phyloP scores from a whole-genome alignment of 106 monocot species.

The Dioscorea alata region DNA sequence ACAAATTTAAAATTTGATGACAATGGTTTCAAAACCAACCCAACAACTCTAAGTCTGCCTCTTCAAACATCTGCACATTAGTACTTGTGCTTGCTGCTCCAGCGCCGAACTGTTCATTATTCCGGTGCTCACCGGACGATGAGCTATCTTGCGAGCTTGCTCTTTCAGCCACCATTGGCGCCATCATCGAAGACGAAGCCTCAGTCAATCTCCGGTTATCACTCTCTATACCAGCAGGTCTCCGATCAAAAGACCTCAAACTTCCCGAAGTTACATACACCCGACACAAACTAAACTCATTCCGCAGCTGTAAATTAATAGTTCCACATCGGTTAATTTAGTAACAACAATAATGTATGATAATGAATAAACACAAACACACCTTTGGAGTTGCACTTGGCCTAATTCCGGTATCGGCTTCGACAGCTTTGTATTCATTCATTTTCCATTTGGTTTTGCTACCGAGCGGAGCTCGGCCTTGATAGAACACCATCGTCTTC shows the following conservation, averaged over 20 bases:
- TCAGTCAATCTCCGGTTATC: not conserved
- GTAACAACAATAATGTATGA: too few relatives aligned
- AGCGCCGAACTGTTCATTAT: too few relatives aligned
- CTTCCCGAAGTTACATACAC: constrained; percentile 44
- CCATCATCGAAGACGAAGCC: not conserved
- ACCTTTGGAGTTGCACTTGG: too few relatives aligned
- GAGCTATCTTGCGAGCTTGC: constrained; percentile 6
- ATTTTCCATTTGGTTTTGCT: constrained; percentile 76
- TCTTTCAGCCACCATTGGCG: not conserved
- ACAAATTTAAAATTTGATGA: too few relatives aligned
- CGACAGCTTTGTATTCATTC: constrained; percentile 61
- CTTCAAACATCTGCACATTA: not conserved
- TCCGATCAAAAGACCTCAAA: constrained; percentile 49
- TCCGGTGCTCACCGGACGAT: constrained; percentile 4
- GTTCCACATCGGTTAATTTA: too few relatives aligned
- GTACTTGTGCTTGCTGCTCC: not conserved
- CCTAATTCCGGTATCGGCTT: constrained; percentile 1
- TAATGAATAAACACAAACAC: too few relatives aligned
- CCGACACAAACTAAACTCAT: constrained; percentile 72
- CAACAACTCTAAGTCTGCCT: not conserved
- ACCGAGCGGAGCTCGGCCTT: constrained; percentile 47
- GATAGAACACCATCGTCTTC: constrained; percentile 85
- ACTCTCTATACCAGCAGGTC: constrained; percentile 15
- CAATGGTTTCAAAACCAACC: too few relatives aligned
- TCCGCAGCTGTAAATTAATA: constrained; percentile 25